These are phyloP conservation scores for Diaporthe australafricana DNA, from an alignment of 2,329 filamentous ascomycete species.

Conservation along the genomic window DNA sequence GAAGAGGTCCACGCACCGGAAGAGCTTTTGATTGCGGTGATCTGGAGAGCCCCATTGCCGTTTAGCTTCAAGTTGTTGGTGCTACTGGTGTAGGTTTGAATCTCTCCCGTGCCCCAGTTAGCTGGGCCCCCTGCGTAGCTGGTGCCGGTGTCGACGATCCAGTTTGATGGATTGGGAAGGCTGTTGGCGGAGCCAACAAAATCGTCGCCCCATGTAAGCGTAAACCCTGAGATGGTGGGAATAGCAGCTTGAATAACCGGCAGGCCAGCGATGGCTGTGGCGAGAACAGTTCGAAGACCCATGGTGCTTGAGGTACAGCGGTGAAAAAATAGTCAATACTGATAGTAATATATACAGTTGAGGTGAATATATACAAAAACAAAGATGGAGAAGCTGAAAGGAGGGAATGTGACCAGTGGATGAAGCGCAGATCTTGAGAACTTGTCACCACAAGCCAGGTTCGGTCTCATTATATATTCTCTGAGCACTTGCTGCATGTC, in stretches of 20 bases:
- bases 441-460: background rate
- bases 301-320: background rate
- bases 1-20: constrained; percentile 60
- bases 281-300: constrained; percentile 5
- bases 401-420: background rate
- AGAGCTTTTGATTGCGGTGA: constrained; percentile 44
- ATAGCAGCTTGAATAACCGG: constrained; percentile 10
- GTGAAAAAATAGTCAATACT: constrained; percentile 1
- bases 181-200: constrained; percentile 20
- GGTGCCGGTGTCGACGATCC: constrained; percentile 58
- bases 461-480: constrained; percentile 2
- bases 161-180: constrained; percentile 53
- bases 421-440: background rate
- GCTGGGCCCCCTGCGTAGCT: constrained; percentile 57
- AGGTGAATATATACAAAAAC: background rate
- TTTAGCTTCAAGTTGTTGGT: constrained; percentile 55
- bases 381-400: background rate
- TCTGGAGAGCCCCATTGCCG: constrained; percentile 50
- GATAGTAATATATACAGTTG: background rate
- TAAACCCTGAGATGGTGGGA: constrained; percentile 13
- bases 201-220: constrained; percentile 20
- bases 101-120: constrained; percentile 62
- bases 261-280: background rate
- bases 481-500: background rate
- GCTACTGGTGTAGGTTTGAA: constrained; percentile 57